Percentiles rank a stretch among this genome's conserved stretches.
phyloP scores from a whole-genome alignment of 1,139 yeast species.

The Geotrichum candidum region DNA sequence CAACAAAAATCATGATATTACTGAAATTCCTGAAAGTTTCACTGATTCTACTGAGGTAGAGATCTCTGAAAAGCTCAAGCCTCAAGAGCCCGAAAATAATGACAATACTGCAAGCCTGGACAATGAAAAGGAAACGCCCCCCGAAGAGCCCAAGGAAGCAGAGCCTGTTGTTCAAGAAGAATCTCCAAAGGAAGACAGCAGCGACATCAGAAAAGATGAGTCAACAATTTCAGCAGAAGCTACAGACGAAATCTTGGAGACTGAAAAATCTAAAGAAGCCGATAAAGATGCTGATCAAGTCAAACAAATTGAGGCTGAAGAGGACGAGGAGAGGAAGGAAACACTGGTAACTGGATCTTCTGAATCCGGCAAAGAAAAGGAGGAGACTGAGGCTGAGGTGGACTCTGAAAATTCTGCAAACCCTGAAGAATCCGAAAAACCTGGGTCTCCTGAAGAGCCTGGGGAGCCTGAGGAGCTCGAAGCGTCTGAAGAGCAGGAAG shows the following conservation, averaged over 20 bases:
- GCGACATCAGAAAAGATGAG: neutral
- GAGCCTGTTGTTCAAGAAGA: neutral
- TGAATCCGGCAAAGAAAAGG: neutral
- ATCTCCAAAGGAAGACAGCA: neutral
- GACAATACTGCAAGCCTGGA: constrained; percentile 8
- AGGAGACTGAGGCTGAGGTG: neutral
- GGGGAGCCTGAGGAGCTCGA: neutral
- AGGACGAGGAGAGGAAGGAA: neutral
- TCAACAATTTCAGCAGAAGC: neutral
- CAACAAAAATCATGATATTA: neutral
- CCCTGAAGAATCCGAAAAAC: neutral
- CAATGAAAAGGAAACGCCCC: neutral
- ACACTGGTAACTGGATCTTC: neutral
- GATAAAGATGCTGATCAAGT: neutral
- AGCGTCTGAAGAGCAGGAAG: neutral
- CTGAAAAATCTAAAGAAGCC: neutral
- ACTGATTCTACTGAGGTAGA: neutral
- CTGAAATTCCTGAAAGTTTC: neutral
- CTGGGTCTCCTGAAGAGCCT: neutral
- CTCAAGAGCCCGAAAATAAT: neutral
- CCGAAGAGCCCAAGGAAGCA: neutral
- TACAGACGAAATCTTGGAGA: neutral
- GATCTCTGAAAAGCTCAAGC: neutral
- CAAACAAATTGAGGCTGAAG: neutral
- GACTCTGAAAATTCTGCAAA: neutral